Percentiles rank a stretch among this genome's conserved stretches.
Conservation (phyloP, 2,329 filamentous ascomycete species). For the Trichoderma afroharzianum region DNA sequence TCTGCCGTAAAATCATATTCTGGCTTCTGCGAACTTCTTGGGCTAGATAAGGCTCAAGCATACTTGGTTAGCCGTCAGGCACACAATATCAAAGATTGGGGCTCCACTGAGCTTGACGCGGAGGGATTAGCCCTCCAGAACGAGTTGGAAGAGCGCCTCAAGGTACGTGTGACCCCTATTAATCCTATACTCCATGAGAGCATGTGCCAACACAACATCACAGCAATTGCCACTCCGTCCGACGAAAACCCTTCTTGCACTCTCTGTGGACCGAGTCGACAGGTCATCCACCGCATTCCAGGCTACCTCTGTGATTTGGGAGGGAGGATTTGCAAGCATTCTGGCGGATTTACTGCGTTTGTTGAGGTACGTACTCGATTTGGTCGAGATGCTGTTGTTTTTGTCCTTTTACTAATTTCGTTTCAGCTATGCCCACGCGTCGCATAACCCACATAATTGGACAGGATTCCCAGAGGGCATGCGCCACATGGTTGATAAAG, state of each 20-base stretch:
- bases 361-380: slow-evolving; percentile 52
- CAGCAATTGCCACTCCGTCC: slow-evolving; percentile 73
- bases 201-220: slow-evolving; percentile 18
- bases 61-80: slow-evolving; percentile 74
- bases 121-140: slow-evolving; percentile 77
- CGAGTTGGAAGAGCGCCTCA: slow-evolving; percentile 71
- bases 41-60: slow-evolving; percentile 72
- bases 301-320: slow-evolving; percentile 78
- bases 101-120: slow-evolving; percentile 67
- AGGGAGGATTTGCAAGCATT: slow-evolving; percentile 73
- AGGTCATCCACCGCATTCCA: slow-evolving; percentile 69
- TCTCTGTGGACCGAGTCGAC: slow-evolving; percentile 84
- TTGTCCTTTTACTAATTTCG: background rate
- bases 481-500: slow-evolving; percentile 70
- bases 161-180: slow-evolving; percentile 41
- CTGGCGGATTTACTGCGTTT: slow-evolving; percentile 84
- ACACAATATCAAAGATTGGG: slow-evolving; percentile 78
- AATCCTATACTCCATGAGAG: background rate
- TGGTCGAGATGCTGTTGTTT: slow-evolving; percentile 5
- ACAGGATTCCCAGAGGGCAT: slow-evolving; percentile 70
- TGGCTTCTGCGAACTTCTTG: slow-evolving; percentile 76
- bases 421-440: slow-evolving; percentile 77
- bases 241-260: slow-evolving; percentile 88
- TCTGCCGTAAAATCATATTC: slow-evolving; percentile 69
- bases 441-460: slow-evolving; percentile 87